Evolutionary conservation across 2,329 filamentous ascomycete species (phyloP), one percentile per base, ranked within the genome.

Genomic region (Neonectria magnoliae): DNA sequence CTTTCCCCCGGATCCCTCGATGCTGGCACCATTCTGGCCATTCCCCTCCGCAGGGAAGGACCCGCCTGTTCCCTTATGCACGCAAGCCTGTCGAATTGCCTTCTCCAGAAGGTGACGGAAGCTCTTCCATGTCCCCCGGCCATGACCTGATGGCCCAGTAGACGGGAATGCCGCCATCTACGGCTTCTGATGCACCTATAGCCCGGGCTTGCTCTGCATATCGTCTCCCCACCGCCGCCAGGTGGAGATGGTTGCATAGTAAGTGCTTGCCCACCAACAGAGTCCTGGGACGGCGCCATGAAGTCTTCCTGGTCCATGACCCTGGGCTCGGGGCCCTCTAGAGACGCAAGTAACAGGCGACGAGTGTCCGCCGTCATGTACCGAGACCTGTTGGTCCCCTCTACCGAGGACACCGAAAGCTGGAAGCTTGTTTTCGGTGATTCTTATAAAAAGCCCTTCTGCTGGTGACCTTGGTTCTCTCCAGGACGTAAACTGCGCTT

Each of bases 311-410:
- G 60, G 61, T 60, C 41, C 45, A 61, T 53, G 18, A 36, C 44
- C 20, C 25, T 41, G n/a, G 38, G n/a, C n/a, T n/a, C 38, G 38
- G 29, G 11, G 55, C 20, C 13, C 16, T 27, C 56, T 29, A 55
- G 48, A 50, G 50, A 31, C 31, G 10, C n/a, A 36, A 29, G 16
- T 25, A 52, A 44, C 29, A 22, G 27, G 38, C 36, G 57, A 65
- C 61, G 54, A 50, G 27, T 54, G 42, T 54, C 33, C 38, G 42
- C 50, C 45, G 51, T 60, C 60, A 69, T 69, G 62, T 68, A 47
- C 57, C 47, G 53, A 42, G 63, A 51, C 16, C 64, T 33, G 59
- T 61, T 65, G 64, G 62, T 64, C 60, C 69, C 61, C 57, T 56
- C 16, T 33, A 29, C 27, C 22, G 31, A 52, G 13, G n/a, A 14